Evolutionary conservation across 306 rosid species (phyloP).

Genomic region (Styphnolobium japonicum): DNA sequence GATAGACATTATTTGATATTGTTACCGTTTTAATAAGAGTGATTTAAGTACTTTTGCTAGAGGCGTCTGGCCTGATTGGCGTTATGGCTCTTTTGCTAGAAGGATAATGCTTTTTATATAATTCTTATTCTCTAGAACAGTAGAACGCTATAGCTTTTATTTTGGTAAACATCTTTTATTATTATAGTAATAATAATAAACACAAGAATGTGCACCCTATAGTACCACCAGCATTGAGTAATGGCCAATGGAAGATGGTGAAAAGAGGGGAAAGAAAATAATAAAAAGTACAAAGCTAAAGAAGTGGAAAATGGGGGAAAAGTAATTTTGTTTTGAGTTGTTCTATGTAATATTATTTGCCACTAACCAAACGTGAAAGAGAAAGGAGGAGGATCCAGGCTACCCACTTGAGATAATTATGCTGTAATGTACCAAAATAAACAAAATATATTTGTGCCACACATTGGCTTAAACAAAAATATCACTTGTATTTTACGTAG

Average conservation of each 20-base stretch:
- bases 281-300: no score
- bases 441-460: neutral
- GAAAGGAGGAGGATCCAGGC: neutral
- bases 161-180: no score
- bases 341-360: slow-evolving; percentile 18
- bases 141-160: no score
- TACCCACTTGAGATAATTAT: neutral
- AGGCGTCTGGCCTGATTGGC: neutral
- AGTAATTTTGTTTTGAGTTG: no score
- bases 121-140: no score
- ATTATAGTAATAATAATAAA: no score
- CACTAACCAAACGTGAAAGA: slow-evolving; percentile 8
- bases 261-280: no score
- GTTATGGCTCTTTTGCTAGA: neutral
- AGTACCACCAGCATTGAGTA: no score
- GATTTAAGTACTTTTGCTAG: neutral
- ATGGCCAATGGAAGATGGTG: no score
- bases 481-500: neutral
- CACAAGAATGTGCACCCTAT: no score
- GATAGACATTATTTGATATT: neutral
- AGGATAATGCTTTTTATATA: neutral
- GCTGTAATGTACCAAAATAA: neutral
- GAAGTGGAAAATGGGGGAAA: no score
- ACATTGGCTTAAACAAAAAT: neutral
- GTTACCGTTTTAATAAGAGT: neutral